Evolutionary conservation across 305 asterid species (phyloP), one percentile per base, ranked within the genome.

Genomic region (Fraxinus nigra): DNA sequence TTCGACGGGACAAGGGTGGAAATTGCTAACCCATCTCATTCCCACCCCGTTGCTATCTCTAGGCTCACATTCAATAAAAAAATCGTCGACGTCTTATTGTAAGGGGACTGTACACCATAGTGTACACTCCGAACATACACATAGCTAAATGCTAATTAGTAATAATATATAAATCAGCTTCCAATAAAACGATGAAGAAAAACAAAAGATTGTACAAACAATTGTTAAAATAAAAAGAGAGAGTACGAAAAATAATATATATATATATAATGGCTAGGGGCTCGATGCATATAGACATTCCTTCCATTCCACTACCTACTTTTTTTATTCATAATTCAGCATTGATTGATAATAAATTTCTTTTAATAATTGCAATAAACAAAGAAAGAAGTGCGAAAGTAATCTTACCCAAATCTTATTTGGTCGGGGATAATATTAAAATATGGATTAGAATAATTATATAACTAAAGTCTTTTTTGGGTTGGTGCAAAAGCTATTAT

Each of bases 241-340:
- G 46, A 38, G 75, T 13, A 34, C 2, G 67, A 56, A 5, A n/a
- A n/a, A n/a, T n/a, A 18, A 56, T 5, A 54, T 0, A 6, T 5
- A 63, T 61, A 76, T 76, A 16, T 13, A 51, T 1, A 65, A 5
- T 5, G 85, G 88, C 83, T 88, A 73, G 88, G 90, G 88, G 90
- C 92, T 91, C 93, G 82, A 91, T 80, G 90, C 86, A 86, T 81
- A 82, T 85, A 86, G 80, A 87, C 87, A 85, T 88, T 88, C 89
- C 26, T 24, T 24, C 26, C 26, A 24, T 24, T 24, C 89, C 87
- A 87, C 90, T 82, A 85, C 73, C 79, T 51, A 0, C 1, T 40
- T 22, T 24, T 24, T 63, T 0, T 0, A 63, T 86, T 81, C 63
- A 70, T 83, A 14, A 28, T 79, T 30, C 83, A 81, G 77, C 78